Conservation (phyloP, 2,329 filamentous ascomycete species). For the Phialophora expanda region DNA sequence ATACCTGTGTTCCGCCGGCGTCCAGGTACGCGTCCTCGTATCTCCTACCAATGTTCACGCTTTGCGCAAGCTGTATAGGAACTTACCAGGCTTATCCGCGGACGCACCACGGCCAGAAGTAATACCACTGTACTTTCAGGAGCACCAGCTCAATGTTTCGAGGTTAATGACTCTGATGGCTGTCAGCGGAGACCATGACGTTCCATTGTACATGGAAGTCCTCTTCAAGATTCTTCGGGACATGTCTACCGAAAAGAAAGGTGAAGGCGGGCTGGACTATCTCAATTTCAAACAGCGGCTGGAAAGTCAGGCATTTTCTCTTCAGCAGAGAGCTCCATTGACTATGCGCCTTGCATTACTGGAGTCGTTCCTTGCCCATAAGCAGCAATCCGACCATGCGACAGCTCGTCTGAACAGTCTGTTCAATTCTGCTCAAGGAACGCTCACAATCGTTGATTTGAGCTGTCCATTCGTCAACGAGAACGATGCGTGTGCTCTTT, state of each 20-base stretch:
- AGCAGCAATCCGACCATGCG: slow-evolving; percentile 25
- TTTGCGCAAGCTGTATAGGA: slow-evolving; percentile 52
- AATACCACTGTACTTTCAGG: slow-evolving; percentile 53
- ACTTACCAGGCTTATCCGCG: slow-evolving; percentile 44
- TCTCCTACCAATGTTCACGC: slow-evolving; percentile 54
- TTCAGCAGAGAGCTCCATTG: slow-evolving; percentile 61
- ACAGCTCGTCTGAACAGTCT: slow-evolving; percentile 24
- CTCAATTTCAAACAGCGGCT: slow-evolving; percentile 49
- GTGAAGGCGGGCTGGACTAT: slow-evolving; percentile 52
- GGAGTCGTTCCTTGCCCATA: slow-evolving; percentile 65
- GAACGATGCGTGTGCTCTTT: slow-evolving; percentile 71
- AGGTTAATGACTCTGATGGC: slow-evolving; percentile 64
- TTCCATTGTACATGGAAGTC: slow-evolving; percentile 59
- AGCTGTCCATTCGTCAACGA: slow-evolving; percentile 73
- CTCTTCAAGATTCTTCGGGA: slow-evolving; percentile 57
- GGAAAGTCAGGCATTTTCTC: slow-evolving; percentile 48
- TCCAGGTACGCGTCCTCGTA: slow-evolving; percentile 59
- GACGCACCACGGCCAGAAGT: slow-evolving; percentile 49
- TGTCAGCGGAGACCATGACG: slow-evolving; percentile 48
- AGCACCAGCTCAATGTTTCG: slow-evolving; percentile 57
- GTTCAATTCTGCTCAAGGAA: slow-evolving; percentile 50
- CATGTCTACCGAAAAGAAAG: slow-evolving; percentile 53
- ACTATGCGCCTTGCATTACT: slow-evolving; percentile 65
- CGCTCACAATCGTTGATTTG: slow-evolving; percentile 71
- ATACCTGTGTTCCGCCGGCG: slow-evolving; percentile 55